These are phyloP conservation scores for Citeromyces hawaiiensis DNA, from an alignment of 1,139 yeast species.

Conservation along the genomic window DNA sequence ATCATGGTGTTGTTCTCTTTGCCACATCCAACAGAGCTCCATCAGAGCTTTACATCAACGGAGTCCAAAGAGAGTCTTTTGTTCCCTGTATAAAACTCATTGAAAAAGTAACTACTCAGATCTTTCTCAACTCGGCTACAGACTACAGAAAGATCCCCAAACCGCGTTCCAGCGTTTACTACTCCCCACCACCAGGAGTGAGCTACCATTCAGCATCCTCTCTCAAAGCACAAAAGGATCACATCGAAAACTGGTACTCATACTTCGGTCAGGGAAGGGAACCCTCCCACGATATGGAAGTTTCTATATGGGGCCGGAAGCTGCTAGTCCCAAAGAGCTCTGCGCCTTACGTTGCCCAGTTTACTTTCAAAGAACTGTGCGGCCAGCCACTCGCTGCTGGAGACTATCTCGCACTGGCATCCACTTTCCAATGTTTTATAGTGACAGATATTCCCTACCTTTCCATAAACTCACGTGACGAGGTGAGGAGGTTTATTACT, in stretches of 20 bases:
- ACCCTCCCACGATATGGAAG: conserved; percentile 23
- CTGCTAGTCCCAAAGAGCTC: conserved; percentile 63
- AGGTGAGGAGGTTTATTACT: conserved; percentile 82
- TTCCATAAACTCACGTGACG: conserved; percentile 66
- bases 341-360: conserved; percentile 78
- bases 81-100: conserved; percentile 82
- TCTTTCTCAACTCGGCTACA: conserved; percentile 77
- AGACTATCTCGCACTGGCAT: conserved; percentile 77
- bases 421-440: conserved; percentile 63
- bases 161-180: conserved; percentile 74
- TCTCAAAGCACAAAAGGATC: conserved; percentile 35
- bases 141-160: conserved; percentile 85
- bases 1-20: conserved; percentile 75
- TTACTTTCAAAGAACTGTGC: conserved; percentile 74
- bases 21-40: conserved; percentile 96
- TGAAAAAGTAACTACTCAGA: conserved; percentile 61
- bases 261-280: conserved; percentile 54
- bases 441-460: conserved; percentile 86
- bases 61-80: conserved; percentile 83
- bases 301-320: conserved; percentile 82
- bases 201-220: conserved; percentile 37
- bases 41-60: conserved; percentile 82
- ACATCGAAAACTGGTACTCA: conserved; percentile 63
- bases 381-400: conserved; percentile 91
- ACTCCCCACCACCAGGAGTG: conserved; percentile 55